Evolutionary conservation across 2,329 filamentous ascomycete species (phyloP).

Genomic region (Tolypocladium album): DNA sequence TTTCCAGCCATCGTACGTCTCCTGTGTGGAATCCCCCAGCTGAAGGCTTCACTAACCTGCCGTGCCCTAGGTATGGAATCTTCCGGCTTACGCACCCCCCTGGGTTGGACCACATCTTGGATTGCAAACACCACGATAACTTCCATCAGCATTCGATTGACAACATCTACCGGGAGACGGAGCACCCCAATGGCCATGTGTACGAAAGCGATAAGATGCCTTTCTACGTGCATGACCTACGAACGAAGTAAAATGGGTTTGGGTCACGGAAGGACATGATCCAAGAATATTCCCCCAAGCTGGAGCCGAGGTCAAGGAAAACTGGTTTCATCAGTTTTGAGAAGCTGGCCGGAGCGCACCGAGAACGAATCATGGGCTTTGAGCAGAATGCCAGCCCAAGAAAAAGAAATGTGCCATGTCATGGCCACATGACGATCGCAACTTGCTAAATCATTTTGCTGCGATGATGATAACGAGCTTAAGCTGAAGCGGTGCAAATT

Average conservation of each 20-base stretch:
- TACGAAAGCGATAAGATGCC: constrained; percentile 56
- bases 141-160: constrained; percentile 67
- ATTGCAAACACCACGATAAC: constrained; percentile 65
- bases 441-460: background rate
- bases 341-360: background rate
- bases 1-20: constrained; percentile 60
- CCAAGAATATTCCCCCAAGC: background rate
- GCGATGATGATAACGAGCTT: background rate
- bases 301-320: background rate
- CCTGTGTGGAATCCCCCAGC: constrained; percentile 1
- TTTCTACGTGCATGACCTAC: constrained; percentile 45
- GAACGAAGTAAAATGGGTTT: constrained; percentile 13
- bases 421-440: background rate
- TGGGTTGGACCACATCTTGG: constrained; percentile 72
- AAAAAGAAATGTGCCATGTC: background rate
- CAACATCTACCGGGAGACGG: constrained; percentile 69
- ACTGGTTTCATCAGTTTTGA: background rate
- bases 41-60: background rate
- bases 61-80: constrained; percentile 60
- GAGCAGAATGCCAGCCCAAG: background rate
- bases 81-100: constrained; percentile 92
- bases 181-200: constrained; percentile 56
- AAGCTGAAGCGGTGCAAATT: background rate
- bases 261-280: background rate
- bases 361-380: background rate